A percentile compares a stretch with the other conserved stretches of the same genome.
Conservation (phyloP, 75 land plant species). For the Adiantum capillusveneris region DNA sequence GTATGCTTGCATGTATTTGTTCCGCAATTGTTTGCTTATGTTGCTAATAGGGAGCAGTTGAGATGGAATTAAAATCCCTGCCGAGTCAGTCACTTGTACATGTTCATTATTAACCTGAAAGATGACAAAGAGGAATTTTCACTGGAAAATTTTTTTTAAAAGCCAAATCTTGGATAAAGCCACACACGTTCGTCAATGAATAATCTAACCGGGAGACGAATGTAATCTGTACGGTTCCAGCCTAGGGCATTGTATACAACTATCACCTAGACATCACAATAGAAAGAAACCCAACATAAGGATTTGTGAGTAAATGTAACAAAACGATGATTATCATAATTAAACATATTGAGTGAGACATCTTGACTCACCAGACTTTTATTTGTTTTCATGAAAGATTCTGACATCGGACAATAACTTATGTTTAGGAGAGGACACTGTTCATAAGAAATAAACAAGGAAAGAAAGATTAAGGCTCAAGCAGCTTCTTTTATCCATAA, state of each 20-base stretch:
- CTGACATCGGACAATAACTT: background rate
- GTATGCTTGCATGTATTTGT: slow-evolving; percentile 42
- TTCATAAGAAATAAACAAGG: too few species aligned
- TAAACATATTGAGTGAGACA: too few species aligned
- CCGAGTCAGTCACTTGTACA: slow-evolving; percentile 1
- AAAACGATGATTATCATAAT: too few species aligned
- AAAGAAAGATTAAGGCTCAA: too few species aligned
- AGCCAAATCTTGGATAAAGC: too few species aligned
- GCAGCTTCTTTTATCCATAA: too few species aligned
- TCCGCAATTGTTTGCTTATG: slow-evolving; percentile 12
- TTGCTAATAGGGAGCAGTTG: background rate
- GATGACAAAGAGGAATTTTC: too few species aligned
- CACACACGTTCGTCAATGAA: too few species aligned
- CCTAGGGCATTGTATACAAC: slow-evolving; percentile 68
- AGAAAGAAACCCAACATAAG: too few species aligned
- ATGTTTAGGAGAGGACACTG: too few species aligned
- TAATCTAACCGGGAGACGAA: slow-evolving; percentile 53
- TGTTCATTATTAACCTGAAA: slow-evolving; percentile 4
- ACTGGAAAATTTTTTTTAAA: too few species aligned
- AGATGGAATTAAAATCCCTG: background rate
- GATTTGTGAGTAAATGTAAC: too few species aligned
- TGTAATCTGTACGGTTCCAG: slow-evolving; percentile 45
- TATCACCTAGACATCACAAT: slow-evolving; percentile 41
- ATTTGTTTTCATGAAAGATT: slow-evolving; percentile 14
- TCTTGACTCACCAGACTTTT: slow-evolving; percentile 1